Evolutionary conservation across 208 protist genomes (phyloP).

Genomic region (Histomonas meleagridis): DNA sequence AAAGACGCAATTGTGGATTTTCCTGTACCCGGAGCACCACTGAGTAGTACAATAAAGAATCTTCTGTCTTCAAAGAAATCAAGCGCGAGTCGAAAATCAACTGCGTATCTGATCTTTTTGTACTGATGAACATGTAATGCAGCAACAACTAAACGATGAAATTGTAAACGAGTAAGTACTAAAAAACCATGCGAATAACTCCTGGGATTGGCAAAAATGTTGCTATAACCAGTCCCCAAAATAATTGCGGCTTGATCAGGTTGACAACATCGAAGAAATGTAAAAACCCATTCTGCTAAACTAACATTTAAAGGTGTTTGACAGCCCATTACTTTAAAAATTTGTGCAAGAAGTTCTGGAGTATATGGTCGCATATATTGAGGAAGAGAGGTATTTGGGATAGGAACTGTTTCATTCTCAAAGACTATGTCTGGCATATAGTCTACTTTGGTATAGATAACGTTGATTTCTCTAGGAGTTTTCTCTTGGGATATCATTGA

Average conservation of each 20-base stretch:
- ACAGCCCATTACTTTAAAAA: neutral
- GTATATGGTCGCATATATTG: neutral
- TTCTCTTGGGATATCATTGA: no score
- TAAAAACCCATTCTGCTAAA: neutral
- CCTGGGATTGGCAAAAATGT: neutral
- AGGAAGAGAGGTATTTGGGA: neutral
- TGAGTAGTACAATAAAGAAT: constrained; percentile 36
- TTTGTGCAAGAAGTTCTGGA: neutral
- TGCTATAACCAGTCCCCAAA: neutral
- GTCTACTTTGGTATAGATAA: neutral
- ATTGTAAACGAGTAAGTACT: neutral
- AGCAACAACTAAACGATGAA: neutral
- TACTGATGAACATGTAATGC: constrained; percentile 17
- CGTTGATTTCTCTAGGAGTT: no score
- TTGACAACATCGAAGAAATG: neutral
- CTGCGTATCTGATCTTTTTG: neutral
- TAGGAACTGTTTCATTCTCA: neutral
- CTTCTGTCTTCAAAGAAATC: neutral
- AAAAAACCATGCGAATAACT: neutral
- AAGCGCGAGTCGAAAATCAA: neutral
- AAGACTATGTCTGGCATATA: neutral
- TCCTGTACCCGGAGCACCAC: constrained; percentile 45
- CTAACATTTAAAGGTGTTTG: neutral
- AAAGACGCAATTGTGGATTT: constrained; percentile 47
- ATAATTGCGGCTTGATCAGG: neutral